Conservation (phyloP, 805 yeast species). For the Metschnikowia baotianmanensis region DNA sequence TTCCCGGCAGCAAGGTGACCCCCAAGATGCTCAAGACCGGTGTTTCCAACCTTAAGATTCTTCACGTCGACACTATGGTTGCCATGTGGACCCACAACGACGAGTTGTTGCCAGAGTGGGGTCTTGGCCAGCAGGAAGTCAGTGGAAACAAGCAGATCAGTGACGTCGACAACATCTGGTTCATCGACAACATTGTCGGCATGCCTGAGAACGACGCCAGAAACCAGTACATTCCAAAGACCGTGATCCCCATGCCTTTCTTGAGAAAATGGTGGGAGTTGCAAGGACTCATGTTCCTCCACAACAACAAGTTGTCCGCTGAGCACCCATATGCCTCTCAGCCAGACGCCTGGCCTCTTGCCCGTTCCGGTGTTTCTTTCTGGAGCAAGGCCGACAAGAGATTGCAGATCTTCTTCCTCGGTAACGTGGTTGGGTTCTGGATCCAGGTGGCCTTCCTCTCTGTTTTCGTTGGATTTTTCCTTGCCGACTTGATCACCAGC, state of each 20-base stretch:
- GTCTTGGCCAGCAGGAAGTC: conserved; percentile 84
- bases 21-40: conserved; percentile 62
- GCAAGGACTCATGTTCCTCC: conserved; percentile 85
- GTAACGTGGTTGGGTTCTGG: conserved; percentile 93
- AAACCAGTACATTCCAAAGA: conserved; percentile 60
- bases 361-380: conserved; percentile 89
- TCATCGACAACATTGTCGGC: conserved; percentile 64
- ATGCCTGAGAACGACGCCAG: conserved; percentile 56
- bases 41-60: conserved; percentile 62
- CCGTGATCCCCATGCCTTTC: conserved; percentile 64
- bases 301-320: conserved; percentile 80
- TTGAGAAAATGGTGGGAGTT: conserved; percentile 85
- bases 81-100: conserved; percentile 94
- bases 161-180: conserved; percentile 73
- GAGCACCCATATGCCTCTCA: conserved; percentile 95
- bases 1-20: conserved; percentile 40
- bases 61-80: conserved; percentile 85
- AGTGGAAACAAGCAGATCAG: conserved; percentile 85
- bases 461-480: conserved; percentile 58
- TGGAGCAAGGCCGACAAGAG: conserved; percentile 74
- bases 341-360: conserved; percentile 89
- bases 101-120: conserved; percentile 91
- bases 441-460: conserved; percentile 64
- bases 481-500: conserved; percentile 73
- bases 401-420: conserved; percentile 84